phyloP scores from a whole-genome alignment of 352 stramenopile genomes.

The Aphanomyces stellatus region DNA sequence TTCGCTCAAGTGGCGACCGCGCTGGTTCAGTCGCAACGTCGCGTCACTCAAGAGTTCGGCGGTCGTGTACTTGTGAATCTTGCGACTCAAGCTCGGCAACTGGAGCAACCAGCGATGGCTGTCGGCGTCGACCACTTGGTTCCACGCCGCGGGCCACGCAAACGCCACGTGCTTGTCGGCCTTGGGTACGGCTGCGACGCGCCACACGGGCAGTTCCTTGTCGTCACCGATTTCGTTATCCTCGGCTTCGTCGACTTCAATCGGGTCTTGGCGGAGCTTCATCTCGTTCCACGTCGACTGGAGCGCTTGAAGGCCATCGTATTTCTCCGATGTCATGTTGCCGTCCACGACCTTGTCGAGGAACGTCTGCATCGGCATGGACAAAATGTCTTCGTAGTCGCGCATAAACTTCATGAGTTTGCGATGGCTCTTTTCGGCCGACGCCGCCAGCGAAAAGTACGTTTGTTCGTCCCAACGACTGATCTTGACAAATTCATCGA shows the following conservation, averaged over 20 bases:
- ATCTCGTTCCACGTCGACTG: slow-evolving; percentile 61
- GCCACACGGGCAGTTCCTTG: slow-evolving; percentile 21
- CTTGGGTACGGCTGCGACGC: background rate
- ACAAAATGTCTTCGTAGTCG: slow-evolving; percentile 81
- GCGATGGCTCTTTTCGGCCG: slow-evolving; percentile 95
- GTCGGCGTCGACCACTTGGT: background rate
- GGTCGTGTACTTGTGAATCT: slow-evolving; percentile 63
- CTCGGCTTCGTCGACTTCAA: slow-evolving; percentile 1
- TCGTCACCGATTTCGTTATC: slow-evolving; percentile 24
- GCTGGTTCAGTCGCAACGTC: slow-evolving; percentile 50
- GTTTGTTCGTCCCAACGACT: slow-evolving; percentile 99
- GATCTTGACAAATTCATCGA: slow-evolving; percentile 98
- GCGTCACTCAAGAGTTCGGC: slow-evolving; percentile 58
- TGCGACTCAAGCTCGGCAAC: slow-evolving; percentile 46
- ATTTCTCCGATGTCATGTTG: slow-evolving; percentile 61
- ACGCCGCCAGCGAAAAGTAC: slow-evolving; percentile 98
- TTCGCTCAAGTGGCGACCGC: slow-evolving; percentile 67
- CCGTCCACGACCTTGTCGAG: slow-evolving; percentile 84
- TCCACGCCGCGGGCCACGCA: background rate
- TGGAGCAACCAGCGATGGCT: slow-evolving; percentile 27
- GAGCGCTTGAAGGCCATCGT: slow-evolving; percentile 62
- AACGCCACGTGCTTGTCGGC: background rate
- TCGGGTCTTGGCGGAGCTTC: slow-evolving; percentile 19
- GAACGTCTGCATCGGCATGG: slow-evolving; percentile 72
- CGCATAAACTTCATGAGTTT: slow-evolving; percentile 97